Evolutionary conservation across 1,139 yeast genomes (phyloP), one percentile per base, ranked within the genome.

Genomic region (Saccharomyces hybrid): DNA sequence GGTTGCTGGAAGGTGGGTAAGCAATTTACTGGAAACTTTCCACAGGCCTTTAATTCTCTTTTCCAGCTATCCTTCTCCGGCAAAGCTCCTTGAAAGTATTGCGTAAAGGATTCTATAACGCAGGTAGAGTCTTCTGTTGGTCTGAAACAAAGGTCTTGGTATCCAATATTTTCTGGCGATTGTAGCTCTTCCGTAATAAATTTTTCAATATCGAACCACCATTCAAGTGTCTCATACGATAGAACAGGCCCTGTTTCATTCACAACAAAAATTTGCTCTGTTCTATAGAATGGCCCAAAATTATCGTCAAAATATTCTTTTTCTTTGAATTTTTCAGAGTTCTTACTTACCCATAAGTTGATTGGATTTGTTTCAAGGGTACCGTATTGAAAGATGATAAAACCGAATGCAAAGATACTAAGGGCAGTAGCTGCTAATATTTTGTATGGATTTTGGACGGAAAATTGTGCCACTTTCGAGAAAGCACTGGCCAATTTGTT

Each of bases 1-100:
- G 98, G 98, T 68, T 90, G 97, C 65, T 89, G 96, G 71, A 91
- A 93, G 0, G 84, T 73, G 0, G 99, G 98, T 48, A 93, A 73
- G 67, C 99, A 93, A 59, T 82, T 85, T 1, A 93, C 97, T 0
- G 98, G 98, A 1, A 90, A 81, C 14, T 78, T 74, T 0, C 95
- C 78, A 67, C 99, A 93, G 2, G 71, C 67, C 53, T 73, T 66
- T 12, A 91, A 67, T 56, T 78, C 75, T 1, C 67, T 63, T 47
- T 72, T 66, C 96, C 96, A 91, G 7, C 71, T 69, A 0, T 63
- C 54, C 53, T 77, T 76, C 16, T 78, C 78, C 4, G 93, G 78
- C 5, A 86, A 71, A 52, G 81, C 79, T 1, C 95, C 96, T 38
- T 78, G 78, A 69, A 89, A 90, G 67, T 91, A 93, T 67, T 91